phyloP scores from a whole-genome alignment of 2,329 filamentous ascomycete genomes.

The Hymenoscyphus occultus region DNA sequence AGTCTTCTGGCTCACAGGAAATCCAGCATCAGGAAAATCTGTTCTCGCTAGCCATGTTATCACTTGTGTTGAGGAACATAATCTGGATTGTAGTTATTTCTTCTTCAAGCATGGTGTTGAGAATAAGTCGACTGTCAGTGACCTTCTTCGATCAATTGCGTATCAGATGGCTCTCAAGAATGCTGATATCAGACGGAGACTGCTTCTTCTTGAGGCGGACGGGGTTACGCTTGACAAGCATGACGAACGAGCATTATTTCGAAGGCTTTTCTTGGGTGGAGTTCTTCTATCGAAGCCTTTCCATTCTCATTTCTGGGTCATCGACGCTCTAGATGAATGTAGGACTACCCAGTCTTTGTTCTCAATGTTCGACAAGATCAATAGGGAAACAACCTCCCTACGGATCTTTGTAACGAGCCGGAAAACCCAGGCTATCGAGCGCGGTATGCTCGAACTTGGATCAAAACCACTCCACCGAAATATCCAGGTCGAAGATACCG shows the following conservation, averaged over 20 bases:
- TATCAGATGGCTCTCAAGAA: slow-evolving; percentile 31
- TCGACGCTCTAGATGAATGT: slow-evolving; percentile 26
- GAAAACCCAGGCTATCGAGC: too few relatives aligned
- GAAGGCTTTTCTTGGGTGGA: slow-evolving; percentile 17
- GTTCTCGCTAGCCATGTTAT: slow-evolving; percentile 24
- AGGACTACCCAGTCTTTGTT: background rate
- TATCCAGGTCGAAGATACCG: too few relatives aligned
- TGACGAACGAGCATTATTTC: slow-evolving; percentile 19
- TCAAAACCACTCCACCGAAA: too few relatives aligned
- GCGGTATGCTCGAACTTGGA: too few relatives aligned
- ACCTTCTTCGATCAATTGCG: slow-evolving; percentile 30
- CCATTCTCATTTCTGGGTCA: slow-evolving; percentile 17
- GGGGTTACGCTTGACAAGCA: slow-evolving; percentile 8
- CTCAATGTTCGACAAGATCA: too few relatives aligned
- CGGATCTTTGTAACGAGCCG: too few relatives aligned
- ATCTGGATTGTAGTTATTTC: slow-evolving; percentile 15
- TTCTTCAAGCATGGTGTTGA: slow-evolving; percentile 35
- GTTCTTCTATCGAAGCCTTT: slow-evolving; percentile 17
- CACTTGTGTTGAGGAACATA: slow-evolving; percentile 13
- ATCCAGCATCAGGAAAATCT: slow-evolving; percentile 37
- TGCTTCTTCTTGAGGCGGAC: slow-evolving; percentile 11
- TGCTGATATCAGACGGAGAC: background rate
- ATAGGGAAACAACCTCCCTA: too few relatives aligned
- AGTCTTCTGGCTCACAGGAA: slow-evolving; percentile 34
- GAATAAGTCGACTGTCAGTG: slow-evolving; percentile 25